These are phyloP conservation scores for Hypoxylon trugodes DNA, from an alignment of 495 filamentous ascomycete species.

Conservation along the genomic window DNA sequence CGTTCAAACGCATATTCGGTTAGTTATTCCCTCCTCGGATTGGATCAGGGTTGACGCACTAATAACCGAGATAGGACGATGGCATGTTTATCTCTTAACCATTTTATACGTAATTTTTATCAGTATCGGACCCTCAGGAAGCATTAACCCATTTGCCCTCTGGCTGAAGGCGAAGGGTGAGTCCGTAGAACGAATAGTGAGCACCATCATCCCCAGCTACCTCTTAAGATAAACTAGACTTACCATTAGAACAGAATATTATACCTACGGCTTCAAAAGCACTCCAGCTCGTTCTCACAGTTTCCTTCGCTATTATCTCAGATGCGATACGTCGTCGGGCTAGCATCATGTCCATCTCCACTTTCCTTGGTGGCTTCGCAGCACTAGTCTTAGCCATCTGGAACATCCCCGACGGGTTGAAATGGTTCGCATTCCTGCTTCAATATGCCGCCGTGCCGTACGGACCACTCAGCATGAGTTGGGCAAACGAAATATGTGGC, in stretches of 20 bases:
- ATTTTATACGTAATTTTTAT: conserved; percentile 51
- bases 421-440: conserved; percentile 60
- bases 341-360: conserved; percentile 55
- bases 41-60: conserved; percentile 8
- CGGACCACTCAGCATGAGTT: conserved; percentile 51
- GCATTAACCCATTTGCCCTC: conserved; percentile 45
- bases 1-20: conserved; percentile 62
- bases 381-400: conserved; percentile 58
- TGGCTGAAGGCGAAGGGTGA: conserved; percentile 57
- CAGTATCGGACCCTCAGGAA: conserved; percentile 37
- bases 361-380: conserved; percentile 52
- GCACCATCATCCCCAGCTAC: neutral
- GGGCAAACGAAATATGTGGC: conserved; percentile 60
- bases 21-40: neutral
- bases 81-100: conserved; percentile 60
- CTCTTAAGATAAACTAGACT: neutral
- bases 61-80: conserved; percentile 41
- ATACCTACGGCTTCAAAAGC: conserved; percentile 54
- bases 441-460: conserved; percentile 34
- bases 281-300: conserved; percentile 51
- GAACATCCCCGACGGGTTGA: conserved; percentile 58
- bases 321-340: conserved; percentile 57
- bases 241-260: conserved; percentile 42
- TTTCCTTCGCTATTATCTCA: conserved; percentile 53
- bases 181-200: conserved; percentile 48